phyloP scores from a whole-genome alignment of 2,329 filamentous ascomycete species.

The Claviceps pusilla region DNA sequence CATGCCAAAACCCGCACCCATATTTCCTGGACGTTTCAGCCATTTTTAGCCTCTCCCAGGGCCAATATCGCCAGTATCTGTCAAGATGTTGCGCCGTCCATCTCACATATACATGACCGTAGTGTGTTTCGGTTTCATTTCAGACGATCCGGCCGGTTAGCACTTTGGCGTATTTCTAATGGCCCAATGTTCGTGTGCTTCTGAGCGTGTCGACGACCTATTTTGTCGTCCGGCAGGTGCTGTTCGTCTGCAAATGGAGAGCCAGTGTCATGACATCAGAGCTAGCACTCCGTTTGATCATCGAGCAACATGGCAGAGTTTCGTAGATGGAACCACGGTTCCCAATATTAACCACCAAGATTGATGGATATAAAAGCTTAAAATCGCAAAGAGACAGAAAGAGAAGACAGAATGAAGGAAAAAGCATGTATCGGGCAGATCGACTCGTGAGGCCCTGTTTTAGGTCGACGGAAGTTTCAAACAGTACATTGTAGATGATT shows the following conservation, averaged over 20 bases:
- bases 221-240: neutral
- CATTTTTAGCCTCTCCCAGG: neutral
- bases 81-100: neutral
- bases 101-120: neutral
- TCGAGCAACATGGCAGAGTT: neutral
- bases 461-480: neutral
- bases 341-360: neutral
- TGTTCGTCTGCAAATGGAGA: neutral
- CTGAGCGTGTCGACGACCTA: neutral
- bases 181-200: neutral
- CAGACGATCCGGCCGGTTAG: neutral
- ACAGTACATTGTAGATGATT: neutral
- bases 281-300: neutral
- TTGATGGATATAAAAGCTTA: neutral
- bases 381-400: neutral
- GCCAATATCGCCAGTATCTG: neutral
- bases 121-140: neutral
- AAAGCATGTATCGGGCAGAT: neutral
- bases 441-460: neutral
- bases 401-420: too few species aligned
- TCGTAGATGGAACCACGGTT: neutral
- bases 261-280: neutral
- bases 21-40: neutral
- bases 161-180: neutral
- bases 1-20: neutral